Percentiles rank a stretch among this genome's conserved stretches.
These are phyloP conservation scores for Phytophthora podocarpi DNA, from an alignment of 352 stramenopile species.

Conservation along the genomic window DNA sequence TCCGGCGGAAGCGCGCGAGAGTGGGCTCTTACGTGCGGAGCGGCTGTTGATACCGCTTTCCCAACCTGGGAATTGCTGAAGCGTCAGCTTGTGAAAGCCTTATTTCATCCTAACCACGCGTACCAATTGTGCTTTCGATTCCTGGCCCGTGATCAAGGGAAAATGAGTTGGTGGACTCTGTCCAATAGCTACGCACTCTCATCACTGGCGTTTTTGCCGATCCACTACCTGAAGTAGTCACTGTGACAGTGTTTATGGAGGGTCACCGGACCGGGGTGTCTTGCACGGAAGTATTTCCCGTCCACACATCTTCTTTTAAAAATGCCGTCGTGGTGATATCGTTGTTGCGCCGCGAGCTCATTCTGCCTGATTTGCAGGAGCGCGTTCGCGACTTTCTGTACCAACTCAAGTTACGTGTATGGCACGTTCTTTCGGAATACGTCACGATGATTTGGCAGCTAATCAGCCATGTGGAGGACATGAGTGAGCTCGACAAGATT, in stretches of 20 bases:
- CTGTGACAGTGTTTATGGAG: too few relatives aligned
- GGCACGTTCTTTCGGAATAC: conserved; percentile 4
- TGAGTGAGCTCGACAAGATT: conserved; percentile 13
- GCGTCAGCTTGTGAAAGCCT: background rate
- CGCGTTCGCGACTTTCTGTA: conserved; percentile 1
- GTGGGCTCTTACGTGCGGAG: conserved; percentile 16
- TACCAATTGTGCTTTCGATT: too few relatives aligned
- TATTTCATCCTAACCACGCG: too few relatives aligned
- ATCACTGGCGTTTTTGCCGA: too few relatives aligned
- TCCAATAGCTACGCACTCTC: too few relatives aligned
- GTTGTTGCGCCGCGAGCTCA: conserved; percentile 6
- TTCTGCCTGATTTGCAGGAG: conserved; percentile 12
- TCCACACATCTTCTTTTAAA: too few relatives aligned
- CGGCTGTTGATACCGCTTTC: background rate
- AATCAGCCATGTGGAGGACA: conserved; percentile 4
- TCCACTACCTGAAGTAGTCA: too few relatives aligned
- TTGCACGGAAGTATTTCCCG: too few relatives aligned
- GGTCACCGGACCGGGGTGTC: too few relatives aligned
- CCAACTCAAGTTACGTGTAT: conserved; percentile 6
- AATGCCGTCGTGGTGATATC: too few relatives aligned
- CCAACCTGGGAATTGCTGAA: conserved; percentile 11
- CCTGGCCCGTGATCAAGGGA: too few relatives aligned
- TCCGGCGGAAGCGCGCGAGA: conserved; percentile 17
- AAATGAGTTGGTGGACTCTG: too few relatives aligned
- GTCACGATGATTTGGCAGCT: conserved; percentile 6